Evolutionary conservation across 805 yeast genomes (phyloP).

Genomic region (Metschnikowia rubicola): DNA sequence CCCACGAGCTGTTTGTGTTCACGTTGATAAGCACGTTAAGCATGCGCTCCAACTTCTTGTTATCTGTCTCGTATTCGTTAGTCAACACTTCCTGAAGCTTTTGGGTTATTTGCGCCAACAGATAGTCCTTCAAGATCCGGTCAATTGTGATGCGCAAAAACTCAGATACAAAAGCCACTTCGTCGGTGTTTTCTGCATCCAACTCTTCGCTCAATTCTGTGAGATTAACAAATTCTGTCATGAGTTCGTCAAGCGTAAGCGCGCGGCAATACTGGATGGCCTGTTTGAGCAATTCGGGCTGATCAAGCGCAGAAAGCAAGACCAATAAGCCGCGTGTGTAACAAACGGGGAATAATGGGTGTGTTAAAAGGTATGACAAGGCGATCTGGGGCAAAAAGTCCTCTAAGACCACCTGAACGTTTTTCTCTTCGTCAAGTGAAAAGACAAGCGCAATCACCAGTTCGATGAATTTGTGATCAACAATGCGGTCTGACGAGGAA

Average conservation of each 20-base stretch:
- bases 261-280: conserved; percentile 78
- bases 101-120: conserved; percentile 54
- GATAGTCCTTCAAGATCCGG: conserved; percentile 64
- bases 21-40: conserved; percentile 31
- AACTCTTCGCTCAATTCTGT: conserved; percentile 23
- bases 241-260: conserved; percentile 59
- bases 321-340: conserved; percentile 54
- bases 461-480: conserved; percentile 55
- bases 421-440: conserved; percentile 13
- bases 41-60: conserved; percentile 36
- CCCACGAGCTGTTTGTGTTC: conserved; percentile 52
- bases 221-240: conserved; percentile 51
- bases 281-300: conserved; percentile 70
- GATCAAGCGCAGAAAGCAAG: conserved; percentile 38
- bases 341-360: conserved; percentile 75
- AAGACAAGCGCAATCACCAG: conserved; percentile 44
- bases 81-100: conserved; percentile 38
- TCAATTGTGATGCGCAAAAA: conserved; percentile 34
- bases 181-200: conserved; percentile 8
- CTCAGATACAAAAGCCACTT: conserved; percentile 13
- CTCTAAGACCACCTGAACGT: conserved; percentile 24
- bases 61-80: conserved; percentile 22
- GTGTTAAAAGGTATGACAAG: conserved; percentile 73
- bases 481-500: conserved; percentile 59
- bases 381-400: conserved; percentile 53